A percentile compares a stretch with the other conserved stretches of the same genome.
phyloP scores from a whole-genome alignment of 2,329 filamentous ascomycete genomes.

The Colletotrichum trifolii region DNA sequence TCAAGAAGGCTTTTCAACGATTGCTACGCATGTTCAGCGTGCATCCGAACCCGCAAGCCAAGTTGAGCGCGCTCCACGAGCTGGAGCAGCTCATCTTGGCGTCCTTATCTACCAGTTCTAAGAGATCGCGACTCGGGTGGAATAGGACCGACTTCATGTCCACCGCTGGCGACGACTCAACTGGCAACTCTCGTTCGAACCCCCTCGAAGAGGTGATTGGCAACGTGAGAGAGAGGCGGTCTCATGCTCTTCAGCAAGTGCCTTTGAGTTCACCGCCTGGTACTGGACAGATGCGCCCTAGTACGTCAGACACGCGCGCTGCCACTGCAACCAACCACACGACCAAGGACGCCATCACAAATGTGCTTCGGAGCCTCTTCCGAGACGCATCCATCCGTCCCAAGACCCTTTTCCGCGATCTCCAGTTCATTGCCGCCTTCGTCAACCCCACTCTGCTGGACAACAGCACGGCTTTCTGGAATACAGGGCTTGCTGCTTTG shows the following conservation, averaged over 20 bases:
- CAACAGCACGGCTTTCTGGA: conserved; percentile 85
- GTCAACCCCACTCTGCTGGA: conserved; percentile 71
- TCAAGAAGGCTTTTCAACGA: conserved; percentile 80
- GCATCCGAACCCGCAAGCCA: conserved; percentile 87
- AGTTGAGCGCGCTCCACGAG: conserved; percentile 85
- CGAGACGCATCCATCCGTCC: conserved; percentile 76
- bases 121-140: conserved; percentile 45
- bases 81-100: conserved; percentile 84
- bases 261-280: conserved; percentile 47
- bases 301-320: conserved; percentile 61
- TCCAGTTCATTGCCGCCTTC: conserved; percentile 79
- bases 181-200: conserved; percentile 50
- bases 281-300: conserved; percentile 47
- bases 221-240: conserved; percentile 75
- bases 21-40: conserved; percentile 88
- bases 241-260: conserved; percentile 60
- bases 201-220: conserved; percentile 75
- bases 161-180: conserved; percentile 47
- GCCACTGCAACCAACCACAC: conserved; percentile 60
- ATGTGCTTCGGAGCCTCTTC: conserved; percentile 75
- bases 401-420: conserved; percentile 82
- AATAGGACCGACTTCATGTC: conserved; percentile 49
- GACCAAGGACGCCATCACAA: conserved; percentile 74
- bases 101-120: conserved; percentile 57
- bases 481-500: conserved; percentile 88